Conservation (phyloP, 768 basidiomycete genomes). For the Tulasnella sp. region DNA sequence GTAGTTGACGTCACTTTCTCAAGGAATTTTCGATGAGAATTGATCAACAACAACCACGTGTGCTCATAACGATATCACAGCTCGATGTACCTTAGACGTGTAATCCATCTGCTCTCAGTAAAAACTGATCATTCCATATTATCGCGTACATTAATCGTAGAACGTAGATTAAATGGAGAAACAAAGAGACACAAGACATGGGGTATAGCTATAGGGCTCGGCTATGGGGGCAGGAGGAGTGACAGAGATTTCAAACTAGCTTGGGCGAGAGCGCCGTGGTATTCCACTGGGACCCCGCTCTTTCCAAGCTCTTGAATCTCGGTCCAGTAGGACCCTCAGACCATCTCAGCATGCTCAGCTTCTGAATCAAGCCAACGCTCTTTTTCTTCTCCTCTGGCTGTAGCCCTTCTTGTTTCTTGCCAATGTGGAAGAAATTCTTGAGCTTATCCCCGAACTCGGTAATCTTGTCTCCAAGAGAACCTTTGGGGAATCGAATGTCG, state of each 20-base stretch:
- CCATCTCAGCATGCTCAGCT: slow-evolving; percentile 26
- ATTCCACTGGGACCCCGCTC: slow-evolving; percentile 16
- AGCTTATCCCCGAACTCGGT: background rate
- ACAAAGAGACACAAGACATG: too few species aligned
- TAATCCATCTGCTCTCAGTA: too few species aligned
- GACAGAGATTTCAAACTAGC: background rate
- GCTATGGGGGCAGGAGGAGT: background rate
- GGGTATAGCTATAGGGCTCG: too few species aligned
- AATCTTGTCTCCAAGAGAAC: background rate
- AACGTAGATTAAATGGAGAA: too few species aligned
- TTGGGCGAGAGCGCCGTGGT: background rate
- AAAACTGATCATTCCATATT: too few species aligned
- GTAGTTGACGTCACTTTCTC: too few species aligned
- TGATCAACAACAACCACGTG: too few species aligned
- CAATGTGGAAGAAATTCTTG: background rate
- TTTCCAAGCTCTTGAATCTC: slow-evolving; percentile 28
- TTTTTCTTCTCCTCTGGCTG: slow-evolving; percentile 1
- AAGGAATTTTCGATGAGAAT: too few species aligned
- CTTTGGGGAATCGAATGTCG: slow-evolving; percentile 7
- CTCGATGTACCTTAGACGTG: too few species aligned
- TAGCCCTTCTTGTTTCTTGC: background rate
- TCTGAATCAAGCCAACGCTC: slow-evolving; percentile 5
- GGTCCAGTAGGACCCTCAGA: slow-evolving; percentile 27
- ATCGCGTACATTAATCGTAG: too few species aligned
- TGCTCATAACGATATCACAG: too few species aligned